phyloP scores from a whole-genome alignment of 2,329 filamentous ascomycete species.

The Pestalotiopsis sp. region DNA sequence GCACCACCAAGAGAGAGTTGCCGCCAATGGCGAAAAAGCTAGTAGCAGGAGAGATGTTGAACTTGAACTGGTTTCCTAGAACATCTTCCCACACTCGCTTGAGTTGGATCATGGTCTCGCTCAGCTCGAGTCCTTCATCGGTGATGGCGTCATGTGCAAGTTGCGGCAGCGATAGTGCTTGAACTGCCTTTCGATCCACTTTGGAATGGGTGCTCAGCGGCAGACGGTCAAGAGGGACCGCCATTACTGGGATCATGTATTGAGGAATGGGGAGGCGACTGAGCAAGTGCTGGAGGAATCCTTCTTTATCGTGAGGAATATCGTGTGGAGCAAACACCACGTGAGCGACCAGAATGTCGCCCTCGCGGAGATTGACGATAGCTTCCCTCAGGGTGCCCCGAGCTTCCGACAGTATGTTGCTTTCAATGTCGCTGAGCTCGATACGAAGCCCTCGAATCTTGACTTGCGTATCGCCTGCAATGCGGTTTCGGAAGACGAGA shows the following conservation, averaged over 20 bases:
- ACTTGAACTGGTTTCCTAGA: conserved; percentile 19
- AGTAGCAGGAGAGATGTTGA: conserved; percentile 22
- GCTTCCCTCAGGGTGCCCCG: conserved; percentile 15
- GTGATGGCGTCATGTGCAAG: background rate
- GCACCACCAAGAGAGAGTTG: conserved; percentile 41
- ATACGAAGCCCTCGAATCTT: conserved; percentile 32
- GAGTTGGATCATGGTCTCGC: conserved; percentile 9
- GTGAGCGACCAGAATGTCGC: conserved; percentile 27
- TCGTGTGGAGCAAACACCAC: conserved; percentile 23
- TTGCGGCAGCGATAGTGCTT: conserved; percentile 11
- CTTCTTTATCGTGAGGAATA: background rate
- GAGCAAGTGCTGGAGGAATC: conserved; percentile 16
- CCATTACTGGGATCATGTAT: conserved; percentile 36
- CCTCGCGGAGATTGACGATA: conserved; percentile 18
- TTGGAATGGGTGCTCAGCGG: conserved; percentile 35
- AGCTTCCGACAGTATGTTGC: conserved; percentile 16
- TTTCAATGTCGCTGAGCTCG: conserved; percentile 39
- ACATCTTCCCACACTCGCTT: conserved; percentile 20
- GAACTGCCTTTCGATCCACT: conserved; percentile 22
- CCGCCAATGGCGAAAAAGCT: conserved; percentile 46
- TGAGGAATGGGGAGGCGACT: conserved; percentile 28
- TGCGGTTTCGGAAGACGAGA: conserved; percentile 40
- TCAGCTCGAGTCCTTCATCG: background rate
- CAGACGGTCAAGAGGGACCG: conserved; percentile 29
- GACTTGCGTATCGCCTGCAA: conserved; percentile 38